These are phyloP conservation scores for Akanthomyces dipterigenus DNA, from an alignment of 2,329 filamentous ascomycete genomes.

Conservation along the genomic window DNA sequence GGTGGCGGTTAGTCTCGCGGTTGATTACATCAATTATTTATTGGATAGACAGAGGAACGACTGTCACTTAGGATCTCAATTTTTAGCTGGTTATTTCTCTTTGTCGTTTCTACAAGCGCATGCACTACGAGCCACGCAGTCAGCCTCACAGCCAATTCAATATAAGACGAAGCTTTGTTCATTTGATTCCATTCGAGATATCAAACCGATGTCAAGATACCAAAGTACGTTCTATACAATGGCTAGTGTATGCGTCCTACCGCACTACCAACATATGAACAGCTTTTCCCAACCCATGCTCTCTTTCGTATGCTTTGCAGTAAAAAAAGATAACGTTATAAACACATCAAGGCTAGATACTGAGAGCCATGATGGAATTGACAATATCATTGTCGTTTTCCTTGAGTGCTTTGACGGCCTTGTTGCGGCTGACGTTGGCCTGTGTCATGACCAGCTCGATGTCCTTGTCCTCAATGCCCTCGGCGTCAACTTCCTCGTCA, in stretches of 20 bases:
- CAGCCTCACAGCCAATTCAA: background rate
- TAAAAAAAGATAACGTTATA: conserved; percentile 7
- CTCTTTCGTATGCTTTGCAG: conserved; percentile 8
- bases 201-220: background rate
- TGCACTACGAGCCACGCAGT: background rate
- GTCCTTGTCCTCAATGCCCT: conserved; percentile 95
- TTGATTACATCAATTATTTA: background rate
- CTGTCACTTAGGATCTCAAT: background rate
- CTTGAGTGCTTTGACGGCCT: conserved; percentile 96
- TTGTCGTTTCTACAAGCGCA: background rate
- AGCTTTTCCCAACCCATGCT: conserved; percentile 10
- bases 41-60: background rate
- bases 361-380: conserved; percentile 99
- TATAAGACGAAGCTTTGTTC: background rate
- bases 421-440: conserved; percentile 93
- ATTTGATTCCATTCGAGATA: conserved; percentile 13
- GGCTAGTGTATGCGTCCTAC: conserved; percentile 9
- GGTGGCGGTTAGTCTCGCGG: too few relatives aligned
- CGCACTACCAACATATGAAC: conserved; percentile 12
- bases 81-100: background rate
- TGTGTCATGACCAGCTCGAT: conserved; percentile 99
- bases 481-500: conserved; percentile 88
- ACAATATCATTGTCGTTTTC: conserved; percentile 99
- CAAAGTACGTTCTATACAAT: conserved; percentile 6
- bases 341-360: conserved; percentile 49